Conservation (phyloP, 169 alveolate species). For the Eimeria praecox region DNA sequence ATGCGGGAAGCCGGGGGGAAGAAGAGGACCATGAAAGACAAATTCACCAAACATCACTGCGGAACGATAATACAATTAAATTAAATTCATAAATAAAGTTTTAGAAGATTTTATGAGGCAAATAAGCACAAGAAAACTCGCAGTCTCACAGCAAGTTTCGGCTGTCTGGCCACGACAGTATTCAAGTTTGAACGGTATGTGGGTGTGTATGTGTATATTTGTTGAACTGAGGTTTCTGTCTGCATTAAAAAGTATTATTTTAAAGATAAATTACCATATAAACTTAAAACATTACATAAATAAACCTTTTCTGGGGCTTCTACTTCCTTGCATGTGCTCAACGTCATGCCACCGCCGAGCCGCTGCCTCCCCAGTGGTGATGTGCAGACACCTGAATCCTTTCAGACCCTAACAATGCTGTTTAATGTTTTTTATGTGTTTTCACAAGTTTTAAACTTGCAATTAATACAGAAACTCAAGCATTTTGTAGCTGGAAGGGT, state of each 20-base stretch:
- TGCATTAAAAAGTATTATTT: background rate
- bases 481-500: background rate
- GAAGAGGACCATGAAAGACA: slow-evolving; percentile 25
- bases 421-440: background rate
- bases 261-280: background rate
- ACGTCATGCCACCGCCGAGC: background rate
- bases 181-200: background rate
- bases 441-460: background rate
- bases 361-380: background rate
- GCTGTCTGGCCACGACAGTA: background rate
- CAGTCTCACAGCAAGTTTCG: background rate
- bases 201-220: background rate
- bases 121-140: background rate
- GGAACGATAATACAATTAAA: background rate
- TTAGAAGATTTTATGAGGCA: background rate
- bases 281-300: background rate
- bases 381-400: background rate
- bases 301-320: background rate
- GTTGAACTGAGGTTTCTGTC: background rate
- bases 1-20: background rate
- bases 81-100: background rate
- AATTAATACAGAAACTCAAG: background rate
- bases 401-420: background rate
- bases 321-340: slow-evolving; percentile 1
- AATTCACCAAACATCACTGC: background rate